Percentiles rank a stretch among this genome's conserved stretches.
Evolutionary conservation across 2,329 filamentous ascomycete species (phyloP).

Genomic region (Chrysoporthe cubensis): DNA sequence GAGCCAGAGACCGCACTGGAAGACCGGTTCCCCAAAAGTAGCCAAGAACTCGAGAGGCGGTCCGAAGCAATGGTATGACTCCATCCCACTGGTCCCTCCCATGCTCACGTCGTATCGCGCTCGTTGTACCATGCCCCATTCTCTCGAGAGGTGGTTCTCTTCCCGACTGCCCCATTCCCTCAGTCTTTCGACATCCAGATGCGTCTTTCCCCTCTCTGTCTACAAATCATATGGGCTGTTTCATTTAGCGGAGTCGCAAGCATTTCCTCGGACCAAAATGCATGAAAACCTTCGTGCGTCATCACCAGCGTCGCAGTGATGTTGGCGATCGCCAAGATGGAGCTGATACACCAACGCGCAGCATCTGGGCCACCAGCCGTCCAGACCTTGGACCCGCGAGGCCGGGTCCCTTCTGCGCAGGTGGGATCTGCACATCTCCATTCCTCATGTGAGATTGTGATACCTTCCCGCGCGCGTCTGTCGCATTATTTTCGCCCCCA

Average conservation of each 20-base stretch:
- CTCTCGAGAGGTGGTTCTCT: background rate
- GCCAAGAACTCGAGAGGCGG: background rate
- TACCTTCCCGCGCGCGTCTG: constrained; percentile 2
- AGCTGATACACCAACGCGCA: background rate
- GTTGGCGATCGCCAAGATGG: background rate
- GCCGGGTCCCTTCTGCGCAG: background rate
- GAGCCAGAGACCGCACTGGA: background rate
- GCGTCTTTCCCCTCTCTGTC: background rate
- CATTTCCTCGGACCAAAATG: background rate
- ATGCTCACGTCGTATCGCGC: background rate
- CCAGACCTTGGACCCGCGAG: background rate
- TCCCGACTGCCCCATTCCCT: background rate
- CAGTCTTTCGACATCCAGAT: background rate
- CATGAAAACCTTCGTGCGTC: background rate
- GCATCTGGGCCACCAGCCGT: background rate
- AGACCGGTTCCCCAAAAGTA: background rate
- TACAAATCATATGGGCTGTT: background rate
- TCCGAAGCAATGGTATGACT: background rate
- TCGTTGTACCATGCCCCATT: background rate
- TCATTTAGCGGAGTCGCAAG: background rate
- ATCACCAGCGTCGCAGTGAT: background rate
- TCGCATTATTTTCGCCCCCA: background rate
- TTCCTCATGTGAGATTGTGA: constrained; percentile 8
- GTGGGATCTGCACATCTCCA: background rate
- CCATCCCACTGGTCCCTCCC: background rate